Conservation (phyloP, 345 rosid species). For the Ceriops tagal region DNA sequence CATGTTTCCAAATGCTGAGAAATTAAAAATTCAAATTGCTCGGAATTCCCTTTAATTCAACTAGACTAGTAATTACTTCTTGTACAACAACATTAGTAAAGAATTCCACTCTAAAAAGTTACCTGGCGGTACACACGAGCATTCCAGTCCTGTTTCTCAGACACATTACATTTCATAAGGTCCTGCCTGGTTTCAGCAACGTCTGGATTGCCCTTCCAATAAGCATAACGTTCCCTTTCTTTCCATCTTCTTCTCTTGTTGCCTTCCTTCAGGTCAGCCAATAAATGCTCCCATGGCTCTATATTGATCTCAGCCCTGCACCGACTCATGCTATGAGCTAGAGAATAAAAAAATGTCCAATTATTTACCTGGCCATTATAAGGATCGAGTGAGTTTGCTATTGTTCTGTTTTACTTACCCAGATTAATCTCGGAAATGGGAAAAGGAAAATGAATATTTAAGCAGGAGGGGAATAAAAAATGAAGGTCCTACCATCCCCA, state of each 20-base stretch:
- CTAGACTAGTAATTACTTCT: no score
- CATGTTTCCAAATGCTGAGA: no score
- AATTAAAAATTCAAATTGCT: no score
- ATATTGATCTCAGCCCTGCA: slow-evolving; percentile 36
- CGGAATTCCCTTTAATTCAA: no score
- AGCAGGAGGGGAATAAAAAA: no score
- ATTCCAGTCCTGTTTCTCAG: slow-evolving; percentile 30
- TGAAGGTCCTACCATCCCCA: slow-evolving; percentile 28
- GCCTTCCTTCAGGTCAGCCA: slow-evolving; percentile 22
- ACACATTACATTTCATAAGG: slow-evolving; percentile 30
- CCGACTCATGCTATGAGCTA: background rate
- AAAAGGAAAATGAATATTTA: background rate
- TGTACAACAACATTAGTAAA: no score
- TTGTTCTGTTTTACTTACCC: no score
- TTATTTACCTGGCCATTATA: no score
- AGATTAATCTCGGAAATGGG: no score
- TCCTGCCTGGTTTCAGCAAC: slow-evolving; percentile 29
- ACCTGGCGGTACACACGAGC: slow-evolving; percentile 24
- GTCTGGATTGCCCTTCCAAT: slow-evolving; percentile 39
- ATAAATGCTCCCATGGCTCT: slow-evolving; percentile 30
- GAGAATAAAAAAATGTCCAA: no score
- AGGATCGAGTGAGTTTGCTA: no score
- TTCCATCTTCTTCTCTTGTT: slow-evolving; percentile 27
- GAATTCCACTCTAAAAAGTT: background rate
- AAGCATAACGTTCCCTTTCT: slow-evolving; percentile 36